Evolutionary conservation across 2,329 filamentous ascomycete genomes (phyloP).

Genomic region (Emmonsia crescens): DNA sequence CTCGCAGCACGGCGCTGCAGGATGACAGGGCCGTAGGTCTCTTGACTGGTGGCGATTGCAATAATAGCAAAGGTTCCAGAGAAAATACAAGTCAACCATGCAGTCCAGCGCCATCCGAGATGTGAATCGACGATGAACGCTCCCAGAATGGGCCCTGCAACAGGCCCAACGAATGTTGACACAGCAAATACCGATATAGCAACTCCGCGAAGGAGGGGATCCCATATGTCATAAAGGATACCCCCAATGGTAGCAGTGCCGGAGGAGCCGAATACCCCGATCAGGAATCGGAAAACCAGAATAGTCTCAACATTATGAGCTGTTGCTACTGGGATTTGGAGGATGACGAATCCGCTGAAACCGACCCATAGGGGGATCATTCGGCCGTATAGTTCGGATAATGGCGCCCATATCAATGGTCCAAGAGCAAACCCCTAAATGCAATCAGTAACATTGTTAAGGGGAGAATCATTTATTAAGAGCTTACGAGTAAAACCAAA

Average conservation of each 20-base stretch:
- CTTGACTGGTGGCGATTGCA: constrained; percentile 39
- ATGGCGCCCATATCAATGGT: constrained; percentile 33
- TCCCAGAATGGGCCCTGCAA: constrained; percentile 40
- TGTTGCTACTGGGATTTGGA: constrained; percentile 46
- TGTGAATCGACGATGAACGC: constrained; percentile 39
- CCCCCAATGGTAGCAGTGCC: constrained; percentile 43
- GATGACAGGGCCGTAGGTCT: constrained; percentile 42
- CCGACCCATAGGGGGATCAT: constrained; percentile 40
- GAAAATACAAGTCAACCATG: constrained; percentile 45
- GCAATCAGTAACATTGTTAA: constrained; percentile 5
- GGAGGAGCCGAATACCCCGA: constrained; percentile 42
- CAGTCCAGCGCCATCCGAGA: constrained; percentile 48
- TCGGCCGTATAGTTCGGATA: constrained; percentile 42
- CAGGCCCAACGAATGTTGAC: constrained; percentile 41
- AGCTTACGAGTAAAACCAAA: constrained; percentile 34
- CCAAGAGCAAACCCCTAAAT: constrained; percentile 28
- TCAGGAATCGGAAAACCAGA: constrained; percentile 44
- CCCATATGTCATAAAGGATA: constrained; percentile 40
- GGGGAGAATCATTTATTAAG: constrained; percentile 6
- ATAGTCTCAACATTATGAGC: constrained; percentile 45
- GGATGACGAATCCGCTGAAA: constrained; percentile 40
- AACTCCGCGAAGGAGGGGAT: constrained; percentile 37
- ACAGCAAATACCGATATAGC: constrained; percentile 36
- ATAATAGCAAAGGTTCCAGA: constrained; percentile 32
- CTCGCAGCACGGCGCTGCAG: constrained; percentile 39